Percentiles rank a stretch among this genome's conserved stretches.
These are phyloP conservation scores for Blastobotrys robertii DNA, from an alignment of 805 yeast species.

Conservation along the genomic window DNA sequence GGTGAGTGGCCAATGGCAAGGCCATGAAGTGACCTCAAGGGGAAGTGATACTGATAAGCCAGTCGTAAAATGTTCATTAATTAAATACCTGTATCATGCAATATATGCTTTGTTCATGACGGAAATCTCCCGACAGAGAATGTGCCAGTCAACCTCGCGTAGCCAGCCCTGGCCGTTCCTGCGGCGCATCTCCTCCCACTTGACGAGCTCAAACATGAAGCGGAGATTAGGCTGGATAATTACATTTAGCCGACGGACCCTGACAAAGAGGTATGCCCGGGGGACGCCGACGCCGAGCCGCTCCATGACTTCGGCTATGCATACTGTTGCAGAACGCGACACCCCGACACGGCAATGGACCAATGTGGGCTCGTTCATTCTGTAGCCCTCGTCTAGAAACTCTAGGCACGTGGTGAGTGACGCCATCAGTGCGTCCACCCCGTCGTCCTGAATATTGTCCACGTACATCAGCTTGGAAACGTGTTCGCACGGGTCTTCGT, in stretches of 20 bases:
- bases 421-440: slow-evolving; percentile 63
- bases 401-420: slow-evolving; percentile 55
- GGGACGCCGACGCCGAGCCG: slow-evolving; percentile 57
- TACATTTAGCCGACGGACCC: slow-evolving; percentile 82
- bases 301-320: slow-evolving; percentile 90
- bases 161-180: slow-evolving; percentile 20
- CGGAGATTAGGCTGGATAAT: slow-evolving; percentile 90
- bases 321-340: slow-evolving; percentile 88
- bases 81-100: too few species aligned
- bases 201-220: slow-evolving; percentile 82
- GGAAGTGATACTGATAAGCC: neutral
- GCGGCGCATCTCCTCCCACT: slow-evolving; percentile 43
- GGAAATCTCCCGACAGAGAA: slow-evolving; percentile 75
- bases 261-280: slow-evolving; percentile 76
- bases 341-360: slow-evolving; percentile 97
- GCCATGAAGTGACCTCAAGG: neutral
- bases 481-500: slow-evolving; percentile 14
- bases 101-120: slow-evolving; percentile 63
- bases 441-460: slow-evolving; percentile 79
- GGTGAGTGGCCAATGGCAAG: neutral
- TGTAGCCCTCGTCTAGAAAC: slow-evolving; percentile 49
- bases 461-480: slow-evolving; percentile 50
- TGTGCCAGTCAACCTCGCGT: slow-evolving; percentile 81
- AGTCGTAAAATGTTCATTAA: neutral
- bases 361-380: slow-evolving; percentile 40